A percentile compares a stretch with the other conserved stretches of the same genome.
Conservation (phyloP, 2,329 filamentous ascomycete species). For the Proliferodiscus dingleyae region DNA sequence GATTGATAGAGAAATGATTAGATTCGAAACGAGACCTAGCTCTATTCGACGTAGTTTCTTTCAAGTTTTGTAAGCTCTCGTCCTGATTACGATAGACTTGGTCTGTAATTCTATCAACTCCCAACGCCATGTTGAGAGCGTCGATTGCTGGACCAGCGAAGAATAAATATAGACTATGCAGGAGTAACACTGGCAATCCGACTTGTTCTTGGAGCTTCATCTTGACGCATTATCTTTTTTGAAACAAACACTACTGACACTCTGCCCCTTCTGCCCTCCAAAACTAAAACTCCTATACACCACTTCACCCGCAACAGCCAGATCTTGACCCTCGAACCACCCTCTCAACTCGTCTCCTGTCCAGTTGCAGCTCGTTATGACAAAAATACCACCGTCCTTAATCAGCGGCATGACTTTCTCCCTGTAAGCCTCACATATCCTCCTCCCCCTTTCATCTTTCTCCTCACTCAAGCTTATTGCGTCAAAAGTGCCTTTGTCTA, state of each 20-base stretch:
- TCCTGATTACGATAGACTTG: no score
- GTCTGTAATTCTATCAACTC: no score
- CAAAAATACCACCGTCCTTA: slow-evolving; percentile 63
- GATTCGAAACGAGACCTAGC: no score
- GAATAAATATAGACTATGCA: no score
- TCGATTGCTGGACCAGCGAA: no score
- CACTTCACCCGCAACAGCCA: slow-evolving; percentile 59
- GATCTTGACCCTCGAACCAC: slow-evolving; percentile 63
- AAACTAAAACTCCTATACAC: slow-evolving; percentile 86
- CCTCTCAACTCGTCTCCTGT: slow-evolving; percentile 76
- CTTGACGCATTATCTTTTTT: slow-evolving; percentile 40
- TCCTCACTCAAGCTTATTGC: slow-evolving; percentile 74
- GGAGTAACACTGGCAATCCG: no score
- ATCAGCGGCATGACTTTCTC: slow-evolving; percentile 64
- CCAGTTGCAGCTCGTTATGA: slow-evolving; percentile 98
- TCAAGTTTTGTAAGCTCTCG: no score
- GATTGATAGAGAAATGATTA: no score
- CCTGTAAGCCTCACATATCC: slow-evolving; percentile 72
- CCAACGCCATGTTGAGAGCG: no score
- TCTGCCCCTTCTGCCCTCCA: slow-evolving; percentile 82
- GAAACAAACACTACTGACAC: slow-evolving; percentile 84
- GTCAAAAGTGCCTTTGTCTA: slow-evolving; percentile 99
- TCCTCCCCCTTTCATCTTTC: slow-evolving; percentile 45
- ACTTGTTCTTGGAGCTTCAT: no score
- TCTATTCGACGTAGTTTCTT: no score